Conservation (phyloP, 2,329 filamentous ascomycete species). For the Pseudogymnoascus sp. region DNA sequence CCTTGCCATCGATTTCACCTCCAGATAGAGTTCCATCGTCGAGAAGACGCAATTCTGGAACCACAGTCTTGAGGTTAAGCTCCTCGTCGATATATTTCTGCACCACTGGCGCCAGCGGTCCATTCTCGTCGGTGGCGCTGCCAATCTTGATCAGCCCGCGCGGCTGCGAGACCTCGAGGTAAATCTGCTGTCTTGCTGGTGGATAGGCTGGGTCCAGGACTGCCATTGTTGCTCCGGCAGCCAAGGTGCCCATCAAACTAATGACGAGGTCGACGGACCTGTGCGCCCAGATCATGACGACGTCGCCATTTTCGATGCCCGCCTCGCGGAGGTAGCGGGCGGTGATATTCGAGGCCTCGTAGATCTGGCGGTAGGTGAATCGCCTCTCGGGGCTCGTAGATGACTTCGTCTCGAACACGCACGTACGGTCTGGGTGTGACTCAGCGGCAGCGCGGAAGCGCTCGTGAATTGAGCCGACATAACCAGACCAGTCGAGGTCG, state of each 20-base stretch:
- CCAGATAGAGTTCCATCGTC: slow-evolving; percentile 67
- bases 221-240: slow-evolving; percentile 42
- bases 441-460: slow-evolving; percentile 51
- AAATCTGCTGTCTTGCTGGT: slow-evolving; percentile 70
- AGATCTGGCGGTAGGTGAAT: slow-evolving; percentile 81
- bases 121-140: slow-evolving; percentile 60
- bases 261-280: slow-evolving; percentile 71
- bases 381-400: slow-evolving; percentile 45
- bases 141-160: slow-evolving; percentile 64
- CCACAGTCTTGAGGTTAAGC: slow-evolving; percentile 61
- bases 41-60: slow-evolving; percentile 64
- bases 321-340: slow-evolving; percentile 69
- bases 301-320: slow-evolving; percentile 70
- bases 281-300: slow-evolving; percentile 88
- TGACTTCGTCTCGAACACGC: slow-evolving; percentile 58
- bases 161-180: slow-evolving; percentile 71
- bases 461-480: slow-evolving; percentile 51
- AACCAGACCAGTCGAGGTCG: slow-evolving; percentile 52
- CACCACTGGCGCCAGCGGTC: slow-evolving; percentile 50
- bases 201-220: slow-evolving; percentile 79
- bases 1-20: slow-evolving; percentile 55
- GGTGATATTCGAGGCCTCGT: slow-evolving; percentile 72
- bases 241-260: slow-evolving; percentile 69
- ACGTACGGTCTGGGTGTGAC: slow-evolving; percentile 55
- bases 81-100: slow-evolving; percentile 63